A percentile compares a stretch with the other conserved stretches of the same genome.
Evolutionary conservation across 148 eudicot species (phyloP).

Genomic region (Silene uniflora): DNA sequence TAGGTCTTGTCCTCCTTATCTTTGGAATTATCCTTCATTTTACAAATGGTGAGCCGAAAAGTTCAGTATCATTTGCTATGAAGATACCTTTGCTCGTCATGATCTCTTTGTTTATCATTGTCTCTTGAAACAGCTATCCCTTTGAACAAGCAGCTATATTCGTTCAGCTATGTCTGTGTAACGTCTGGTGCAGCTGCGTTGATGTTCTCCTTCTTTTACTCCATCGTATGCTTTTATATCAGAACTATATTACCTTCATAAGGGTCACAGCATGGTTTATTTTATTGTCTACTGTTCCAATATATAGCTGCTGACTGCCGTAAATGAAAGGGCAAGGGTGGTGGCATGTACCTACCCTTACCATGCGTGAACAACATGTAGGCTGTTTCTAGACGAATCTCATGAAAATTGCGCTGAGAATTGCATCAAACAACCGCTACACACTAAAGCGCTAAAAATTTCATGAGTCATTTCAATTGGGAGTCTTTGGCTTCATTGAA

Average conservation of each 20-base stretch:
- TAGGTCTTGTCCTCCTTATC: slow-evolving; percentile 57
- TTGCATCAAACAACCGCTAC: not conserved
- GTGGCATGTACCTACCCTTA: no score
- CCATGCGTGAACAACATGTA: no score
- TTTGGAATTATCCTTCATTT: slow-evolving; percentile 67
- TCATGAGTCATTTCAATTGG: not conserved
- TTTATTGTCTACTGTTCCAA: not conserved
- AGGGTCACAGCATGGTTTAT: not conserved
- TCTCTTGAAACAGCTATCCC: slow-evolving; percentile 66
- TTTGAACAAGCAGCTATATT: slow-evolving; percentile 80
- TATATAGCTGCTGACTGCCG: not conserved
- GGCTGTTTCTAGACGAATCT: no score
- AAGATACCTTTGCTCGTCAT: not conserved
- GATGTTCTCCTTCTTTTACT: slow-evolving; percentile 62
- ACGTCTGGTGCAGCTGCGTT: slow-evolving; percentile 77
- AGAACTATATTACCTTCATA: not conserved
- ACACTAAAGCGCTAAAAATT: not conserved
- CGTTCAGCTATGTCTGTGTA: slow-evolving; percentile 81
- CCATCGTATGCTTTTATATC: slow-evolving; percentile 38
- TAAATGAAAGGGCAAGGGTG: no score
- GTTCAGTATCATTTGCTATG: not conserved
- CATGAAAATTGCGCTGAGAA: no score
- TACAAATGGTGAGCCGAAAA: slow-evolving; percentile 48
- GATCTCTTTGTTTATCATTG: not conserved
- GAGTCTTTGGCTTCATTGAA: not conserved